These are phyloP conservation scores for Theobroma grandiflorum DNA, from an alignment of 441 rosid species.

Conservation along the genomic window DNA sequence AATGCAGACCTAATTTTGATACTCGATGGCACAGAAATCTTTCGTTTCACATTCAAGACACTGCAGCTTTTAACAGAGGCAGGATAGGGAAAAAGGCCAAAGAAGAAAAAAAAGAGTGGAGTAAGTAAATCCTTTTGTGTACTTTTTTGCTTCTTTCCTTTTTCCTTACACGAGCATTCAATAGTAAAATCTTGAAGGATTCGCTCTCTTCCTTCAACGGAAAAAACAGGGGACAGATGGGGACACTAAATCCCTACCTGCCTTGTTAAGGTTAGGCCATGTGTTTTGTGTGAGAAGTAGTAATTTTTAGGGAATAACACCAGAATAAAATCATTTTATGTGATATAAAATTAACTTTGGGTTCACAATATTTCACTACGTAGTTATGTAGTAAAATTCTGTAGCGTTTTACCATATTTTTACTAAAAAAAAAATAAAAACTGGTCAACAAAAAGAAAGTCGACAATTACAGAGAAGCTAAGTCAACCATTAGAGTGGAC, in stretches of 20 bases:
- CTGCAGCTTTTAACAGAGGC: background rate
- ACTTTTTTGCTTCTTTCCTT: background rate
- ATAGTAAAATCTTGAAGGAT: background rate
- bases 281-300: background rate
- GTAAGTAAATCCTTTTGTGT: background rate
- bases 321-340: background rate
- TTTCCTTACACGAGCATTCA: background rate
- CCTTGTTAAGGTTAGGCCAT: too few relatives aligned
- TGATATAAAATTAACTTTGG: too few relatives aligned
- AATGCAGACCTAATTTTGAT: background rate
- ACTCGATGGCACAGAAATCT: background rate
- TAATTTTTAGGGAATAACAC: background rate
- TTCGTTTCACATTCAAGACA: background rate
- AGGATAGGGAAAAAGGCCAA: background rate
- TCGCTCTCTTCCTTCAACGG: background rate
- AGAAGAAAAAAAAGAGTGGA: background rate
- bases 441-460: background rate
- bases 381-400: too few relatives aligned
- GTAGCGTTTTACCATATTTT: too few relatives aligned
- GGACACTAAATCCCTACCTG: background rate
- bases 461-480: background rate
- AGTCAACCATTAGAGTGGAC: slow-evolving; percentile 17
- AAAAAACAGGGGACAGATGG: background rate
- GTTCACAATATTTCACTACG: too few relatives aligned
- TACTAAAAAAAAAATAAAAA: too few relatives aligned